Conservation (phyloP, 352 stramenopile species). For the Globisporangium rhizosaccharum region DNA sequence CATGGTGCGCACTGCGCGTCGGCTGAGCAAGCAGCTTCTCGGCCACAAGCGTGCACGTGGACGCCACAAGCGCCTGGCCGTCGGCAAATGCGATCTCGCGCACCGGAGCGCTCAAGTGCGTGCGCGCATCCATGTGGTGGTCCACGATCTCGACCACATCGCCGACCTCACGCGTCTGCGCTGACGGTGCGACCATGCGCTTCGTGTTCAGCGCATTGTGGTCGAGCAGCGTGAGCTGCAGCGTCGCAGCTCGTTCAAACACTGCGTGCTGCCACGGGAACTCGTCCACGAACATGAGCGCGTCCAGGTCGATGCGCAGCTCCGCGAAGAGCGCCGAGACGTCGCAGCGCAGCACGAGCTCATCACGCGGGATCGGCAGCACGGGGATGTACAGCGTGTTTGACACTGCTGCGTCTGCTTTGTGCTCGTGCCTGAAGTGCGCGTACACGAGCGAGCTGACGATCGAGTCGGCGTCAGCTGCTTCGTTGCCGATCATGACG, state of each 20-base stretch:
- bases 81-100: slow-evolving; percentile 70
- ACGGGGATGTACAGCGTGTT: slow-evolving; percentile 32
- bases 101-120: slow-evolving; percentile 27
- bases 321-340: slow-evolving; percentile 52
- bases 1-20: slow-evolving; percentile 4
- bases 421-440: slow-evolving; percentile 27
- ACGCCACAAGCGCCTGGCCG: slow-evolving; percentile 63
- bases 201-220: slow-evolving; percentile 72
- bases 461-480: slow-evolving; percentile 79
- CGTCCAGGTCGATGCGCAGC: slow-evolving; percentile 41
- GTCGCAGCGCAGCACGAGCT: slow-evolving; percentile 65
- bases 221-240: slow-evolving; percentile 60
- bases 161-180: slow-evolving; percentile 11
- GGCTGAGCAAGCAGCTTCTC: slow-evolving; percentile 29
- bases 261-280: slow-evolving; percentile 45
- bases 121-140: slow-evolving; percentile 64
- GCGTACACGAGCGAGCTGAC: slow-evolving; percentile 72
- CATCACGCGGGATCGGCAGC: slow-evolving; percentile 50
- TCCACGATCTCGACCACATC: slow-evolving; percentile 72
- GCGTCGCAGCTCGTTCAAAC: slow-evolving; percentile 3
- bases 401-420: slow-evolving; percentile 12
- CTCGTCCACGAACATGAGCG: slow-evolving; percentile 75
- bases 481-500: slow-evolving; percentile 76
- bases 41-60: slow-evolving; percentile 74
- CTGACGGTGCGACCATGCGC: slow-evolving; percentile 22